phyloP scores from a whole-genome alignment of 169 alveolate species.

The Plasmodium reichenowi region DNA sequence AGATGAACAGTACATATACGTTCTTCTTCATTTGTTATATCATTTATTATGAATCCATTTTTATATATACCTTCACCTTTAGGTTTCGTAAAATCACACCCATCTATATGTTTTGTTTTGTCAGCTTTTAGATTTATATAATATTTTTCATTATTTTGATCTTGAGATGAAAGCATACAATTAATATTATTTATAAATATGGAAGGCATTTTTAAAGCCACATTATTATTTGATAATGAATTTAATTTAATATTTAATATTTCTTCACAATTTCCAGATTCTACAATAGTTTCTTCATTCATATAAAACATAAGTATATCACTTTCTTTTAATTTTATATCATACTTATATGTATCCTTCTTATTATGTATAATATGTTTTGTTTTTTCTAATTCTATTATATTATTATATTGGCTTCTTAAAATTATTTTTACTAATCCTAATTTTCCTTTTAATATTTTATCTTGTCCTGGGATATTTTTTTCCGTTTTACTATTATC shows the following conservation, averaged over 20 bases:
- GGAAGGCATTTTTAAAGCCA: slow-evolving; percentile 20
- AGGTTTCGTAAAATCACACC: slow-evolving; percentile 64
- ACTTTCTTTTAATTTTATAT: slow-evolving; percentile 15
- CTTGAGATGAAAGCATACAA: not conserved
- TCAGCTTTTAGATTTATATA: slow-evolving; percentile 5
- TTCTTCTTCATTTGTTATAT: slow-evolving; percentile 15
- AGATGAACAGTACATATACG: slow-evolving; percentile 46
- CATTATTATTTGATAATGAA: not conserved
- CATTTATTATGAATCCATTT: slow-evolving; percentile 26
- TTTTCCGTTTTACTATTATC: slow-evolving; percentile 48
- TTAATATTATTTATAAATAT: slow-evolving; percentile 8
- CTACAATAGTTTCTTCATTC: not conserved
- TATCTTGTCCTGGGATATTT: not conserved
- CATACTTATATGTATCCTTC: not conserved
- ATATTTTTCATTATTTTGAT: not conserved
- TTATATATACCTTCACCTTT: slow-evolving; percentile 33
- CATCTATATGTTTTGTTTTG: slow-evolving; percentile 47
- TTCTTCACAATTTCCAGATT: not conserved
- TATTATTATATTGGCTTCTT: not conserved
- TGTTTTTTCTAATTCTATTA: not conserved
- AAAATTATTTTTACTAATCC: slow-evolving; percentile 62
- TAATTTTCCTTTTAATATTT: slow-evolving; percentile 24
- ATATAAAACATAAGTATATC: slow-evolving; percentile 13
- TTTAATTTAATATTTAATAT: slow-evolving; percentile 11
- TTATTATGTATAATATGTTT: not conserved